These are phyloP conservation scores for Talaromyces borbonicus DNA, from an alignment of 495 filamentous ascomycete genomes.

Conservation along the genomic window DNA sequence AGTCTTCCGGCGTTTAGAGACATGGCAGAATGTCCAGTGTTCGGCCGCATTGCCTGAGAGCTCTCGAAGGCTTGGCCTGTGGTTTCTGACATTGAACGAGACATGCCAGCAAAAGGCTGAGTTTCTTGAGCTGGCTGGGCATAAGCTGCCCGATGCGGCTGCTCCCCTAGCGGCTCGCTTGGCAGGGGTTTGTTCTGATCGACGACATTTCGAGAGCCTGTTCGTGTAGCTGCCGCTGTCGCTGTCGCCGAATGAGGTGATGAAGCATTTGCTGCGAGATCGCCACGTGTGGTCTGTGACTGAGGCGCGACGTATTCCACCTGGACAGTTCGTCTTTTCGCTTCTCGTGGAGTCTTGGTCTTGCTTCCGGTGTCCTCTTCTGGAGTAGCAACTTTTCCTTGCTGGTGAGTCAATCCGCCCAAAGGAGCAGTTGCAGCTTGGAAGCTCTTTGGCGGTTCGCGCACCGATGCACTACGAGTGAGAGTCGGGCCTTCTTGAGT, in stretches of 20 bases:
- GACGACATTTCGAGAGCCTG: not conserved
- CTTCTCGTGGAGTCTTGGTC: slow-evolving; percentile 59
- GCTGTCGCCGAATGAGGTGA: slow-evolving; percentile 10
- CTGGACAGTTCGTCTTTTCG: slow-evolving; percentile 90
- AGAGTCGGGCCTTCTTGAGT: slow-evolving; percentile 54
- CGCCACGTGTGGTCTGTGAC: slow-evolving; percentile 65
- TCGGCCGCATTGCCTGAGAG: slow-evolving; percentile 52
- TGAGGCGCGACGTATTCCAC: slow-evolving; percentile 95
- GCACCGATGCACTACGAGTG: slow-evolving; percentile 79
- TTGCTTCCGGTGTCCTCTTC: slow-evolving; percentile 52
- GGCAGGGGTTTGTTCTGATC: slow-evolving; percentile 8
- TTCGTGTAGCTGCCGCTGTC: not conserved
- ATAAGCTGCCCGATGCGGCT: not conserved
- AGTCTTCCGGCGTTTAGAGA: slow-evolving; percentile 55
- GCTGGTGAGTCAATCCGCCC: slow-evolving; percentile 63
- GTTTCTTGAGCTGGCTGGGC: not conserved
- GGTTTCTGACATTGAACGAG: slow-evolving; percentile 48
- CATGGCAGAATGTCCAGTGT: slow-evolving; percentile 73
- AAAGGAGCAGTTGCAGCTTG: slow-evolving; percentile 45
- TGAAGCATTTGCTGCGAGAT: slow-evolving; percentile 23
- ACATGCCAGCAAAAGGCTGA: slow-evolving; percentile 32
- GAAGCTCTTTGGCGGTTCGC: slow-evolving; percentile 70
- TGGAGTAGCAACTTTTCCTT: slow-evolving; percentile 59
- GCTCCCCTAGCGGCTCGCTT: slow-evolving; percentile 3
- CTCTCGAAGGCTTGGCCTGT: slow-evolving; percentile 36